Base-by-base conservation (phyloP, 2,329 filamentous ascomycete species). In the Bimuria novae-zelandiae region DNA sequence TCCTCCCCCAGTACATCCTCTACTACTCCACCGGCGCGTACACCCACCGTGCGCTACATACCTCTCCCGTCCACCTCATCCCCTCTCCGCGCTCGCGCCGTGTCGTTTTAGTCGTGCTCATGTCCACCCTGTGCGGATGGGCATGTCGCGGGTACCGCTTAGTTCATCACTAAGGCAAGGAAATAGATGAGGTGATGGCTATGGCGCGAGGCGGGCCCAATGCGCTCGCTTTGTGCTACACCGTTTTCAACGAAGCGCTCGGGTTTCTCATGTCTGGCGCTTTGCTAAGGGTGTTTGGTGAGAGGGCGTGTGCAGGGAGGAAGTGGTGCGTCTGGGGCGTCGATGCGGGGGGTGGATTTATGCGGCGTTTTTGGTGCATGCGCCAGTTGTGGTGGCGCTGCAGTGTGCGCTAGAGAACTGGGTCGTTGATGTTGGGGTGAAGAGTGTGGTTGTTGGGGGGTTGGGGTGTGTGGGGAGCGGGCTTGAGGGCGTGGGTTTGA, bases 301-400 rank as follows among this genome's bases (percentile, higher is more conserved):
- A 25, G 21, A 19, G 7, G 21, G 21, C 27, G 22, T 39, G 27
- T 21, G 19, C 43, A 2, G 33, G 36, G 19, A 27, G 12, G 32
- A 16, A 36, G 21, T 58, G 56, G 56, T 14, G 14, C 1, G 3
- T 57, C 6, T 27, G 36, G 5, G 37, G 46, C 12, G 30, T 50
- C 3, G 50, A 57, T 12, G n/a, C 58, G 1, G 57, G 40, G 12
- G 48, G 43, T 59, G 55, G 36, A 61, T 53, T 22, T 64, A 64
- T 41, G 44, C 61, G 12, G 54, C 59, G 5, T 64, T 64, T 37
- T 37, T 62, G 23, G 48, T 59, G 22, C 59, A 62, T 54, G 44
- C 42, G 17, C 53, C 49, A 14, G 46, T 57, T 16, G 25, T 61
- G 4, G 50, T 63, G 23, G 43, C 36, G 12, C 6, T 47, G 39